Evolutionary conservation across 495 filamentous ascomycete species (phyloP), one percentile per base, ranked within the genome.

Genomic region (Aspergillus biplanus): DNA sequence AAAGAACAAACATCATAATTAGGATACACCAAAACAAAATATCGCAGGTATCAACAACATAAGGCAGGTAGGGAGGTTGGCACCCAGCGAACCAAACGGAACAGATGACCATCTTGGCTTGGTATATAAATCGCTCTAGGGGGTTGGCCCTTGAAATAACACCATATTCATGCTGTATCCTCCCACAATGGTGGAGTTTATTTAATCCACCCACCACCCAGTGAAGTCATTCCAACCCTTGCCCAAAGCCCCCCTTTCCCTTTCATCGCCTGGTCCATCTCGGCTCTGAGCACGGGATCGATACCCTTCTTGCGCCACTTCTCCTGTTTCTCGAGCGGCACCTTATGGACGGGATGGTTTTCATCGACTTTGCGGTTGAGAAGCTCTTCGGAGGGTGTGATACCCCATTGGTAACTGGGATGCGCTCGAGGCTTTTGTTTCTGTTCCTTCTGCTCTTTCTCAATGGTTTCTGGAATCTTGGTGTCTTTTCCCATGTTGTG

Each of bases 181-280:
- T 2, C 21, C 21, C 21, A 27, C 21, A 27, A 27, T 27, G 21
- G 21, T 27, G 21, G 21, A 27, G 2, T 27, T 27, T 48, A 68
- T 68, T 66, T 70, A 21, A 71, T 68, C 46, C 61, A 64, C 1
- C 66, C 69, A 8, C 68, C 66, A 27, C 66, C 65, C 52, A 64
- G 33, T 27, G 37, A 13, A 39, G 67, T 69, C 65, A 63, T 57
- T 13, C 62, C 60, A 3, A 69, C 31, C 49, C 67, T 69, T 4
- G 52, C 15, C 69, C 67, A 72, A 21, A 69, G 65, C 13, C 62
- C 61, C 0, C 67, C 62, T n/a, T 67, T 50, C 3, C 69, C 67
- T 35, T 62, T 69, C 32, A 33, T 13, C 34, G 44, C 53, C 50
- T 70, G 52, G 53, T 69, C 62, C 66, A 68, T 66, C 39, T 71